phyloP scores from a whole-genome alignment of 2,329 filamentous ascomycete species.

The Stagonosporopsis rhizophila region DNA sequence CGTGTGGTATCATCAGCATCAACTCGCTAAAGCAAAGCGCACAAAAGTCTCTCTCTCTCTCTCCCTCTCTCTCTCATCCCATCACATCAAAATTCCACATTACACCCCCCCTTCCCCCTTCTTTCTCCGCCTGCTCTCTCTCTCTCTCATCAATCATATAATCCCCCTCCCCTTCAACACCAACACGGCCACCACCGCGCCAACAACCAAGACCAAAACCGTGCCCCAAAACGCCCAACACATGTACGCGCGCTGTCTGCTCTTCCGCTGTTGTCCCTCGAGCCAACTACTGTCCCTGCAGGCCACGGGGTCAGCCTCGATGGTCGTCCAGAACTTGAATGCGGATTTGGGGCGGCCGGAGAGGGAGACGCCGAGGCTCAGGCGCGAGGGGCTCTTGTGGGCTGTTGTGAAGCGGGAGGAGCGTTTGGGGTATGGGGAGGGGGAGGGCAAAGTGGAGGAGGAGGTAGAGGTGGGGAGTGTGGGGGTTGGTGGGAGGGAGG shows the following conservation, averaged over 20 bases:
- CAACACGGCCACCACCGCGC: slow-evolving; percentile 55
- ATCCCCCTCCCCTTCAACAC: slow-evolving; percentile 48
- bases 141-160: slow-evolving; percentile 23
- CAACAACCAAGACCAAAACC: slow-evolving; percentile 55
- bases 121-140: not conserved
- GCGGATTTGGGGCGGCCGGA: slow-evolving; percentile 33
- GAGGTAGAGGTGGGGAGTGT: not conserved
- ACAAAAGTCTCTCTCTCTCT: not conserved
- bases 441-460: not conserved
- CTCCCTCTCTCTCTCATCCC: not conserved
- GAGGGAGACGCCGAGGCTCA: slow-evolving; percentile 29
- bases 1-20: slow-evolving; percentile 19
- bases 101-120: too few species aligned
- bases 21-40: slow-evolving; percentile 3
- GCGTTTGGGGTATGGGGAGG: not conserved
- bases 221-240: slow-evolving; percentile 57
- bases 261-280: slow-evolving; percentile 57
- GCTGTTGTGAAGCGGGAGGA: slow-evolving; percentile 14
- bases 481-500: slow-evolving; percentile 5
- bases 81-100: too few species aligned
- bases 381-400: slow-evolving; percentile 28
- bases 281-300: slow-evolving; percentile 55
- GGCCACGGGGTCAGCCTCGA: slow-evolving; percentile 24
- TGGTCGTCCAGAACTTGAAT: slow-evolving; percentile 45
- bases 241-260: slow-evolving; percentile 55